Percentiles rank a stretch among this genome's conserved stretches.
Evolutionary conservation across 805 yeast species (phyloP).

Genomic region (Saturnispora mendoncae): DNA sequence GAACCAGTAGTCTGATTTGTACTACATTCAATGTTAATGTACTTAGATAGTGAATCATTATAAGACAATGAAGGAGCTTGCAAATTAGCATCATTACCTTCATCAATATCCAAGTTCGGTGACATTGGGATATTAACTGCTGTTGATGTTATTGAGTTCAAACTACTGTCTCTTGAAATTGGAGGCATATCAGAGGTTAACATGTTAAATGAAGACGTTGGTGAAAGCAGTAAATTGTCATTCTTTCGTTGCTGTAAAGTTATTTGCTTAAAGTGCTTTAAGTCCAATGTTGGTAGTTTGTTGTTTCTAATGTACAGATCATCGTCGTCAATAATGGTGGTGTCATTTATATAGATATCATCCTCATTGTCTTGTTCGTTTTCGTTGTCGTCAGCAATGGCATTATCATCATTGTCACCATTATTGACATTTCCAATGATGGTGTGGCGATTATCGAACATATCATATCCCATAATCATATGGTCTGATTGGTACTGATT

Average conservation of each 20-base stretch:
- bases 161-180: background rate
- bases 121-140: slow-evolving; percentile 5
- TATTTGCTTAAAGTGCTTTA: background rate
- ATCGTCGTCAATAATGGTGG: background rate
- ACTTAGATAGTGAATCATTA: background rate
- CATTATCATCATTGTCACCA: too few relatives aligned
- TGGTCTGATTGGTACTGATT: slow-evolving; percentile 16
- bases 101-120: slow-evolving; percentile 1
- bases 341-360: background rate
- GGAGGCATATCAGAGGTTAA: slow-evolving; percentile 3
- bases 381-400: too few relatives aligned
- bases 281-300: background rate
- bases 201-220: slow-evolving; percentile 12
- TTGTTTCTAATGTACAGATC: slow-evolving; percentile 12
- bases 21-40: slow-evolving; percentile 1
- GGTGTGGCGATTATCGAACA: background rate
- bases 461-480: background rate
- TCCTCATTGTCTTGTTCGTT: background rate
- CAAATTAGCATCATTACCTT: background rate
- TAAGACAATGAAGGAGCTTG: background rate
- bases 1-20: background rate
- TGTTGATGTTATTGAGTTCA: slow-evolving; percentile 5
- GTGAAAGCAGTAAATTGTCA: slow-evolving; percentile 13
- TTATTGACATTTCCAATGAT: background rate
- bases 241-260: slow-evolving; percentile 11